Evolutionary conservation across 768 basidiomycete species (phyloP), one percentile per base, ranked within the genome.

Genomic region (Suillus paluster): DNA sequence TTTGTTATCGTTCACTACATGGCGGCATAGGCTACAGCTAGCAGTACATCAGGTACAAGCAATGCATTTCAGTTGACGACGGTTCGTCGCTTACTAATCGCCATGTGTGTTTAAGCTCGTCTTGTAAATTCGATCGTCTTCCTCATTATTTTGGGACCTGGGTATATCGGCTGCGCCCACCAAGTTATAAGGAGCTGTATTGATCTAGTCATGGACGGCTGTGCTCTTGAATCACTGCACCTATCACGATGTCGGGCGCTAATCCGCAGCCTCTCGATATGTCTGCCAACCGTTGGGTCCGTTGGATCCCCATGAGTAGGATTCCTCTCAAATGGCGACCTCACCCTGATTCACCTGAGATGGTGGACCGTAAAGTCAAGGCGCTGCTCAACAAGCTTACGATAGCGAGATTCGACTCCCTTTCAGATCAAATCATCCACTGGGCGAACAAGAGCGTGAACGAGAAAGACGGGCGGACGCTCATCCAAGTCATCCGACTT

Each of bases 371-470:
- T 57, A 97, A 96, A 78, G 95, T 97, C 79, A 95, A 91, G 76
- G 80, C 81, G 57, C 79, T 97, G 61, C 88, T 99, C 69, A 97
- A 99, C 84, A 97, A 95, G 79, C 85, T 98, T 39, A 96, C 96
- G 15, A 91, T 95, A 87, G 95, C 98, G 81, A 92, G 91, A 67
- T 98, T 98, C 82, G 93, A 95, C 67, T 89, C 92, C 9, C 97
- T 98, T 71, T 96, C 95, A 3, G 88, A 92, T 71, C 95, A 99
- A 75, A 97, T 99, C 73, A 91, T 99, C 65, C 76, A 84, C 10
- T 98, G 95, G 94, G 96, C 95, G 34, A 97, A 98, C 84, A 93
- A 86, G 79, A 93, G 91, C 5, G 89, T 90, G 80, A 85, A 90
- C 70, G 95, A 99, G 83, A 92, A 87, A 73, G 94, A 98, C 71